Evolutionary conservation across 108 stramenopile species (phyloP), one percentile per base, ranked within the genome.

Genomic region (Nannochloropsis gaditana): DNA sequence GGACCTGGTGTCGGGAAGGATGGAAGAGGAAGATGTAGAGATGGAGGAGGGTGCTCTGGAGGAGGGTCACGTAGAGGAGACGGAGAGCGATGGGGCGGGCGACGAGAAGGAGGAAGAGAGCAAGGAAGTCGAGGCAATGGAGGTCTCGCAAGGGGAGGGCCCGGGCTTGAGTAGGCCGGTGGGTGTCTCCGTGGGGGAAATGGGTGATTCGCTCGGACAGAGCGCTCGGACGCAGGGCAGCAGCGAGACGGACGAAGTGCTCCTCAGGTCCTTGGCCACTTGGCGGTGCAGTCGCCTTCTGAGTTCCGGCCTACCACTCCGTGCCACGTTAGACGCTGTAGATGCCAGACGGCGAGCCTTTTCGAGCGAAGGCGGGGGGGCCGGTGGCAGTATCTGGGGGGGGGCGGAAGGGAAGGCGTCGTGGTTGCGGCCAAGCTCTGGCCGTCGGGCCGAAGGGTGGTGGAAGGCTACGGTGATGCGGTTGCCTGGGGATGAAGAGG

Each of bases 271-370:
- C 59, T n/a, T 73, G 4, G 59, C 59, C n/a, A 73, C 59, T n/a
- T 73, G 59, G 59, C 59, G 59, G 19, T 73, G 59, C 59, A 73
- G 59, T 73, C 59, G 59, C 59, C n/a, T 73, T n/a, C 59, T 73
- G n/a, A 73, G 59, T 73, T 73, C 59, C n/a, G 59, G 59, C n/a
- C 59, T 73, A 15, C 59, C 59, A n/a, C 8, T 73, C 4, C 15
- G 59, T n/a, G 59, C 59, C 15, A 73, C 59, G n/a, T 73, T 73
- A n/a, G 59, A 73, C 15, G 59, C 59, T n/a, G 59, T 73, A n/a
- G 59, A 73, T n/a, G n/a, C 19, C 59, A 73, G 59, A 6, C 15
- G 59, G 59, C 59, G 31, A 31, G 31, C 31, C 31, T 31, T 31
- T 31, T 31, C 31, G 31, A 31, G 31, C 59, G 59, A 73, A 73